Percentiles rank a stretch among this genome's conserved stretches.
These are phyloP conservation scores for Kitagawia praeruptora DNA, from an alignment of 129 eudicot genomes.

Conservation along the genomic window DNA sequence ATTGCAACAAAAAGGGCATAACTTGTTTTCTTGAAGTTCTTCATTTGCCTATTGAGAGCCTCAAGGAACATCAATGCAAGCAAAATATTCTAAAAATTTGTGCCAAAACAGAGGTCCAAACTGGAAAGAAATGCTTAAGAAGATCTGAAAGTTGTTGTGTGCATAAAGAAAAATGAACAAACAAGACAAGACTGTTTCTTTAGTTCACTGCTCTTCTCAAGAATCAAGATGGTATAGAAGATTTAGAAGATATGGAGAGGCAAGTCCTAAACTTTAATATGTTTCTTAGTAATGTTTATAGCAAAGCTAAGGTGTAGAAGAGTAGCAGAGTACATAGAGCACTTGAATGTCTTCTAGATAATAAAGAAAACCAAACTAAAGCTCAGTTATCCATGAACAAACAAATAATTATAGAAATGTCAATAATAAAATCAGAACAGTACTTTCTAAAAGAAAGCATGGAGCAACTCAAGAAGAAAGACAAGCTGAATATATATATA, in stretches of 20 bases:
- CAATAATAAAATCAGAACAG: neutral
- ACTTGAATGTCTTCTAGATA: neutral
- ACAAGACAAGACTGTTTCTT: conserved; percentile 1
- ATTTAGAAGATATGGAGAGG: neutral
- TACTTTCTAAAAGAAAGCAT: neutral
- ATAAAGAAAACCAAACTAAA: neutral
- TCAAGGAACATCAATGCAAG: neutral
- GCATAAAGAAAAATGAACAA: neutral
- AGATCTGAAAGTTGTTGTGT: neutral
- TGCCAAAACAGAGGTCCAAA: neutral
- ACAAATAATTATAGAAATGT: conserved; percentile 3
- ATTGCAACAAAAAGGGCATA: neutral
- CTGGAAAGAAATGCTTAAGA: neutral
- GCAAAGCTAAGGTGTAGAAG: conserved; percentile 6
- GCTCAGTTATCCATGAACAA: conserved; percentile 7
- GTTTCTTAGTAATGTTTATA: neutral
- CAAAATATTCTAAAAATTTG: neutral
- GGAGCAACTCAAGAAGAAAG: neutral
- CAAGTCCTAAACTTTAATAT: neutral
- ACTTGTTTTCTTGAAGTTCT: neutral
- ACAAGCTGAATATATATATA: neutral
- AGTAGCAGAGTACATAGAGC: neutral
- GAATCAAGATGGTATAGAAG: neutral
- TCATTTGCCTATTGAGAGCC: conserved; percentile 1
- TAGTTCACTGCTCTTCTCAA: neutral